Evolutionary conservation across 139 green algal genomes (phyloP), one percentile per base, ranked within the genome.

Genomic region (Picochlorum sp.): DNA sequence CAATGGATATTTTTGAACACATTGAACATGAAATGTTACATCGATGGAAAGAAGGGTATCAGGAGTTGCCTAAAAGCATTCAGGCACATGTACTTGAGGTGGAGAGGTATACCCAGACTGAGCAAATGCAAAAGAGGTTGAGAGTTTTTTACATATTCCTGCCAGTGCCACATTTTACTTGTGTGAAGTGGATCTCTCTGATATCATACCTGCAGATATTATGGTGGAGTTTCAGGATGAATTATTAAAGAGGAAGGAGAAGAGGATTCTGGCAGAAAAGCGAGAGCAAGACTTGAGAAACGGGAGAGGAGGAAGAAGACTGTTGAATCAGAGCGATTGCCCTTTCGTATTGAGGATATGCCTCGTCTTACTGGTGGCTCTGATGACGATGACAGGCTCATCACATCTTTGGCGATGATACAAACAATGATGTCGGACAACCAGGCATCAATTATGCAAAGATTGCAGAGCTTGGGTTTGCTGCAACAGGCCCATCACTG

Each of bases 1-100:
- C 75, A 85, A 72, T 90, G 75, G 75, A 28, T 90, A 15, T 95
- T 91, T 74, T 75, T 94, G 50, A 66, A 84, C 57, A 74, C 88
- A 4, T 75, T 94, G 20, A 85, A 86, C 61, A 55, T 90, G 47
- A 71, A 57, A 73, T 83, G 66, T 77, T 92, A 73, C 64, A 80
- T 28, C 50, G 66, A 1, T 61, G 76, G 20, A 76, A 73, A 60
- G 83, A 65, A 50, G 66, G 61, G 15, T 84, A 81, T 57, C 66
- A 66, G 2, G 32, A 62, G n/a, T 90, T 78, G 58, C 85, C 84
- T 4, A 49, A 65, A 20, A 67, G 59, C 13, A 57, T 91, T 34
- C 62, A 57, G 6, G 85, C 71, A 1, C 65, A 56, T 56, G 70
- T 94, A 32, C 16, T 95, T 34, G 84, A 93, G 66, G 8, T 94